These are phyloP conservation scores for Darksidea phi DNA, from an alignment of 495 filamentous ascomycete genomes.

Conservation along the genomic window DNA sequence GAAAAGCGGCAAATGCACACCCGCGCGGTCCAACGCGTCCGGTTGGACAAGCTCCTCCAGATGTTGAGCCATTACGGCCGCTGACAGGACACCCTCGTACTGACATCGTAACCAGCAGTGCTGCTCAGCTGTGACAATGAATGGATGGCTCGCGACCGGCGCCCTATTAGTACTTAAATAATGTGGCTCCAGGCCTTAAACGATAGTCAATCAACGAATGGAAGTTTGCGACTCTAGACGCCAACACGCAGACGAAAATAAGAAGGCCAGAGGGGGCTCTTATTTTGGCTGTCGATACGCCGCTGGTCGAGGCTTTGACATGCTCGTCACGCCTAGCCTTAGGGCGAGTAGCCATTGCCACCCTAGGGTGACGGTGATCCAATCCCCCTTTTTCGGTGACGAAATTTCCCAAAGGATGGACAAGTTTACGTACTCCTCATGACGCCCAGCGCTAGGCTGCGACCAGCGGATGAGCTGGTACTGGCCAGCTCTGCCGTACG, in stretches of 20 bases:
- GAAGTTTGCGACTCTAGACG: slow-evolving; percentile 7
- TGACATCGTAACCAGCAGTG: slow-evolving; percentile 3
- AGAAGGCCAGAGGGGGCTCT: slow-evolving; percentile 1
- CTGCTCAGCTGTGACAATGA: neutral
- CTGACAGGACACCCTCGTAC: slow-evolving; percentile 13
- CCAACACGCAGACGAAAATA: neutral
- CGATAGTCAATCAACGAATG: neutral
- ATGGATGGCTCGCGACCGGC: slow-evolving; percentile 11
- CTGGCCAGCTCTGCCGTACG: neutral
- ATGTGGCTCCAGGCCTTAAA: neutral
- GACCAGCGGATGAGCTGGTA: neutral
- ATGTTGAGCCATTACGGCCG: slow-evolving; percentile 1
- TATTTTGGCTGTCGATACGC: neutral
- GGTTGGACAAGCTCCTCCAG: slow-evolving; percentile 8
- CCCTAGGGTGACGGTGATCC: neutral
- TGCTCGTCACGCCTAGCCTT: neutral
- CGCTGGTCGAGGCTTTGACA: neutral
- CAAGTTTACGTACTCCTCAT: slow-evolving; percentile 6
- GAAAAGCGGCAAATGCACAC: slow-evolving; percentile 21
- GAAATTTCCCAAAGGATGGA: neutral
- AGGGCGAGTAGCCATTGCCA: neutral
- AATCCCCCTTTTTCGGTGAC: neutral
- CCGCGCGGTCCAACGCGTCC: slow-evolving; percentile 15
- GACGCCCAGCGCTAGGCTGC: slow-evolving; percentile 4
- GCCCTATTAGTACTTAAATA: slow-evolving; percentile 3